phyloP scores from a whole-genome alignment of 768 basidiomycete genomes.

The Leucogyrophana mollusca region DNA sequence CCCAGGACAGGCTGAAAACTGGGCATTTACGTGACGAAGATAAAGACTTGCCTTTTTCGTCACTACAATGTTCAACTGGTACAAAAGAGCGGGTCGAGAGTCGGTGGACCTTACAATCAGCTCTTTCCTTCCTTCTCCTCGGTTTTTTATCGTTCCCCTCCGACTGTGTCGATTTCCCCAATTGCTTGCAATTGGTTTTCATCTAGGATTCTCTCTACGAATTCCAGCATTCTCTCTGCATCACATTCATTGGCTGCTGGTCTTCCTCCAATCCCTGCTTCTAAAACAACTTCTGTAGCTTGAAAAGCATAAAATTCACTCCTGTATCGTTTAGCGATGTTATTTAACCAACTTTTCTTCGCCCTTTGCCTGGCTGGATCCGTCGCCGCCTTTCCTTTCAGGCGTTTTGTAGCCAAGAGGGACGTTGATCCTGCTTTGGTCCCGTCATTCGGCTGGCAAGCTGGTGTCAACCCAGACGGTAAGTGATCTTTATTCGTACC shows the following conservation, averaged over 20 bases:
- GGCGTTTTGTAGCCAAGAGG: constrained; percentile 25
- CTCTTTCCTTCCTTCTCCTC: constrained; percentile 4
- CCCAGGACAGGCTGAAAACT: too few relatives aligned
- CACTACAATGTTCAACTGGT: constrained; percentile 11
- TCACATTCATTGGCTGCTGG: too few relatives aligned
- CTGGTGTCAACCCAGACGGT: constrained; percentile 63
- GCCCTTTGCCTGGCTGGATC: constrained; percentile 9
- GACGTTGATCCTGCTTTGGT: constrained; percentile 54
- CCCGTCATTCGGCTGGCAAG: constrained; percentile 55
- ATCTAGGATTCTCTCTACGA: neutral
- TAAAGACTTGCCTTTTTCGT: constrained; percentile 11
- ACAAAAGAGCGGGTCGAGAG: constrained; percentile 1
- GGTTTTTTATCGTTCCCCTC: constrained; percentile 13
- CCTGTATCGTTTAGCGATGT: constrained; percentile 13
- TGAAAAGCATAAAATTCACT: too few relatives aligned
- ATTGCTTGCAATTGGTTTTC: constrained; percentile 4
- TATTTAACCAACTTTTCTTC: constrained; percentile 8
- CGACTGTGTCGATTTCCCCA: constrained; percentile 5
- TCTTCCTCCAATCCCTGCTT: too few relatives aligned
- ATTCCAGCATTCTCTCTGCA: neutral
- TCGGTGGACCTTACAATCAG: constrained; percentile 5
- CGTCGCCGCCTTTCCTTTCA: constrained; percentile 16
- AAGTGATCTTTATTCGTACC: constrained; percentile 20
- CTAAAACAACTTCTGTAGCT: too few relatives aligned
- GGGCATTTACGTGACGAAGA: too few relatives aligned